Evolutionary conservation across 2,329 filamentous ascomycete species (phyloP), one percentile per base, ranked within the genome.

Genomic region (Colletotrichum brevisporum): DNA sequence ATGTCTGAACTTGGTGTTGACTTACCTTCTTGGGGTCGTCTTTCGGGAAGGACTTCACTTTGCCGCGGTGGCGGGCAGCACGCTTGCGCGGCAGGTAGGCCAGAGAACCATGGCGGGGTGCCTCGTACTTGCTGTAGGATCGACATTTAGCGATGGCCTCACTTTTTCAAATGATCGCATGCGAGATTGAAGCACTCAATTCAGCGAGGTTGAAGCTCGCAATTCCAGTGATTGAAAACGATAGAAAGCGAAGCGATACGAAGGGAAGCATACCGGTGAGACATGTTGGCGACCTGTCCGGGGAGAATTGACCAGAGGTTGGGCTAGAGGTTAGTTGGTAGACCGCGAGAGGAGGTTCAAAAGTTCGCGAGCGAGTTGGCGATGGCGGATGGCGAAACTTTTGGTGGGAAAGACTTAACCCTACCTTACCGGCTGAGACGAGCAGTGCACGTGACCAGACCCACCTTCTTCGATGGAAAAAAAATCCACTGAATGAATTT

Each of bases 31-130:
- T 98, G 82, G 94, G 89, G 90, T 99, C 95, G 93, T 99, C 96
- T 92, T 98, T 98, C 83, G 96, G 96, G 92, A 99, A 99, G 86
- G 92, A 94, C 94, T 98, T 98, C 84, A 98, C 95, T 90, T 97
- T 97, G 85, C 95, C 95, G 80, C 95, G 89, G 88, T 98, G 95
- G 81, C 95, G 91, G 84, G 94, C 90, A 80, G 94, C 94, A 83
- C 95, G 92, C 94, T 98, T 98, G 82, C 93, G 87, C 75, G 93
- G 93, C 81, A 96, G 85, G 87, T 90, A 95, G 78, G 92, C 93
- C 84, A 98, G 89, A 82, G 93, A 95, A 83, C 95, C 96, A 89
- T 98, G 95, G 84, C 95, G 93, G 83, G 95, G 95, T 83, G 95
- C 95, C 90, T 97, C 86, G 81, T 83, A 88, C 85, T 89, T 80